Evolutionary conservation across 2,329 filamentous ascomycete genomes (phyloP).

Genomic region (Onygenales sp.): DNA sequence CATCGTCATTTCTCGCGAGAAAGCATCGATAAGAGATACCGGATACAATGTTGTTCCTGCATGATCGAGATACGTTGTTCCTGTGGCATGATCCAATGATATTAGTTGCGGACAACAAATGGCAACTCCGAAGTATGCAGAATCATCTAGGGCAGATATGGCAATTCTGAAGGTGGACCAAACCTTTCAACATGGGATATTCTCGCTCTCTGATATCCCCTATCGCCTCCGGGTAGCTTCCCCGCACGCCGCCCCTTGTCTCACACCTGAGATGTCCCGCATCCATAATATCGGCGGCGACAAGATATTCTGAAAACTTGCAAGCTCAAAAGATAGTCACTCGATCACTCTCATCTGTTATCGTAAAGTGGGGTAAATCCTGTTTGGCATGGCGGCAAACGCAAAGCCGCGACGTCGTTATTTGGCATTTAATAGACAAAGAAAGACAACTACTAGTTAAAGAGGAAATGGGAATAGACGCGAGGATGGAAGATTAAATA

Average conservation of each 20-base stretch:
- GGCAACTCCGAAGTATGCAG: background rate
- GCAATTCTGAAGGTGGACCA: background rate
- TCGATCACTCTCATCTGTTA: no score
- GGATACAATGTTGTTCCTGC: slow-evolving; percentile 81
- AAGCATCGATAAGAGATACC: slow-evolving; percentile 70
- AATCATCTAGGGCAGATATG: background rate
- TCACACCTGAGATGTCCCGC: no score
- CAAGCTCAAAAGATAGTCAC: no score
- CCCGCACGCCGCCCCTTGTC: background rate
- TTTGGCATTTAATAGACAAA: no score
- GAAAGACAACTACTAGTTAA: no score
- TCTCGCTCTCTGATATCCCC: slow-evolving; percentile 38
- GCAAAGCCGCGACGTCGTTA: no score
- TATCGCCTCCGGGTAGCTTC: slow-evolving; percentile 34
- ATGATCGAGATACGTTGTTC: slow-evolving; percentile 79
- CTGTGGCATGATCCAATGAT: slow-evolving; percentile 33
- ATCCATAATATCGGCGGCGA: no score
- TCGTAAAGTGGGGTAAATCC: no score
- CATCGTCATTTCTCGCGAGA: slow-evolving; percentile 66
- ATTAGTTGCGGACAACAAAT: background rate
- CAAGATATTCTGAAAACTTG: no score
- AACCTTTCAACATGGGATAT: slow-evolving; percentile 38
- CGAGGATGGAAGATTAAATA: no score
- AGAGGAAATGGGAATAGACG: no score
- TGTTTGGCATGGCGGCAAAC: no score